Evolutionary conservation across 495 filamentous ascomycete genomes (phyloP), one percentile per base, ranked within the genome.

Genomic region (Chaetomium fimeti): DNA sequence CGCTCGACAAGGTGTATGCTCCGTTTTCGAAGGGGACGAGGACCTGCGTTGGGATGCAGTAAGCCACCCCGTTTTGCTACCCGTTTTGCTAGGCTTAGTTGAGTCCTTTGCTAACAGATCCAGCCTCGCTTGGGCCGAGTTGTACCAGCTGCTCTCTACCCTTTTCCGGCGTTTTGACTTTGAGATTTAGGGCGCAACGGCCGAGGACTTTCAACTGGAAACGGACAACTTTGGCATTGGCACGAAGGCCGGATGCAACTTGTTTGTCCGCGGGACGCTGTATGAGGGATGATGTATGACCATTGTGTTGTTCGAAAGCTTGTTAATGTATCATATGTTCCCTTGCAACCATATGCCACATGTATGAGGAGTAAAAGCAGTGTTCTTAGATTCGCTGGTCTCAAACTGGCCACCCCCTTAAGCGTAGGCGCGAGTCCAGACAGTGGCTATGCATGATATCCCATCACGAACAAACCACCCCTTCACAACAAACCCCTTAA

Each of bases 41-140:
- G 45, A 67, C 49, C 7, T 76, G 72, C 51, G 48, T 72, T 13
- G 73, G 73, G 38, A 71, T 74, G 72, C 65, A 74, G 73, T 75
- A 61, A 57, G 71, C 27, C 4, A 47, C 43, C 16, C 16, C 4
- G 15, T 18, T 18, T 40, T 40, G n/a, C n/a, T n/a, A n/a, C n/a
- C n/a, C n/a, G n/a, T n/a, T n/a, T n/a, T n/a, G n/a, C n/a, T n/a
- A n/a, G n/a, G n/a, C n/a, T n/a, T n/a, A n/a, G 43, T 47, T 1
- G 32, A 11, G 3, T 47, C n/a, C 43, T 47, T 20, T 16, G 43
- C 43, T 47, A 47, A 47, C 43, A 47, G 16, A 47, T 18, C 13
- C 38, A 72, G 71, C 61, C 66, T 72, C 3, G 69, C 72, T 2
- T 72, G 72, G 72, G 72, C 72, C 2, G 72, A 72, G 54, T 29